These are phyloP conservation scores for Schizochytrium sp. DNA, from an alignment of 108 stramenopile genomes.

Conservation along the genomic window DNA sequence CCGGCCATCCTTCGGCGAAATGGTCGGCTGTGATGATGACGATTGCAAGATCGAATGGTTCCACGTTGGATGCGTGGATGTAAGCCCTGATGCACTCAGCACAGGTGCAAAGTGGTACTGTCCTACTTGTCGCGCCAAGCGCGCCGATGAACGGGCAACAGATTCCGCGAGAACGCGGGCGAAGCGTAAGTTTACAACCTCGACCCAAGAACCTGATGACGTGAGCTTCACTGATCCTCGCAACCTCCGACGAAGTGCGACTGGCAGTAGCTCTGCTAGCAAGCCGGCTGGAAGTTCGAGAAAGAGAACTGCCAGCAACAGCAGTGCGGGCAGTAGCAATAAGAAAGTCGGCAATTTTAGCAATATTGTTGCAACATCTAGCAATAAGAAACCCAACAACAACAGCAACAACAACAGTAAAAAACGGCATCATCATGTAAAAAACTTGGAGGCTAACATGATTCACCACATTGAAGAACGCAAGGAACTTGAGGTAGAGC, in stretches of 20 bases:
- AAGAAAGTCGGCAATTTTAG: no score
- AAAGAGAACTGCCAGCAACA: no score
- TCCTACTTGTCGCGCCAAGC: slow-evolving; percentile 46
- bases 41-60: slow-evolving; percentile 57
- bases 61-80: slow-evolving; percentile 42
- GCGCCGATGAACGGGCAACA: neutral
- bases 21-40: slow-evolving; percentile 55
- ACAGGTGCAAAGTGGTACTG: slow-evolving; percentile 52
- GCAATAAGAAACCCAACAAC: no score
- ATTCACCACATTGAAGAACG: slow-evolving; percentile 53
- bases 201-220: no score
- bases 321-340: no score
- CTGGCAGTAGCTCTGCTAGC: no score
- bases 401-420: no score
- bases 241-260: no score
- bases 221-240: no score
- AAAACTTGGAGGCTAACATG: neutral
- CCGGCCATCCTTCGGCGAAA: slow-evolving; percentile 39
- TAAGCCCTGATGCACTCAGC: slow-evolving; percentile 14
- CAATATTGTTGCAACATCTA: no score
- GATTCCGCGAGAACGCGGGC: neutral
- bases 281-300: no score
- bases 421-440: neutral
- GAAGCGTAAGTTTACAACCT: slow-evolving; percentile 15
- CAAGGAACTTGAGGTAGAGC: slow-evolving; percentile 46